phyloP scores from a whole-genome alignment of 331 rosid species.

The Quercus lobata region DNA sequence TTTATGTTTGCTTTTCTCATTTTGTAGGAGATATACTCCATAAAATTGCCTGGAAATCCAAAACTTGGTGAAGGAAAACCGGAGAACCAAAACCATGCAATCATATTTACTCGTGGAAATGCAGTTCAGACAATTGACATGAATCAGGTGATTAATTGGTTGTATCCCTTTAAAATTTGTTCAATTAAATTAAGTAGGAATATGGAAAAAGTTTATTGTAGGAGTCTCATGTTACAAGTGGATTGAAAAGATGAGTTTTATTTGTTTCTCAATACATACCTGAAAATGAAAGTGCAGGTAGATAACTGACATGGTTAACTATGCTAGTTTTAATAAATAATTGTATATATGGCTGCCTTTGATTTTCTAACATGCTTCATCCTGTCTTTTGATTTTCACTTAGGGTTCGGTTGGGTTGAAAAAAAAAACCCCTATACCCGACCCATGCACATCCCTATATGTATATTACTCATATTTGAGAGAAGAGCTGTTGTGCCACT shows the following conservation, averaged over 20 bases:
- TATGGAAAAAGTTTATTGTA: background rate
- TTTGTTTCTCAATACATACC: background rate
- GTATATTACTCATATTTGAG: no score
- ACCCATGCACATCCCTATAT: no score
- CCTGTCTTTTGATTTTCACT: background rate
- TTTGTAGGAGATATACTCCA: constrained; percentile 79
- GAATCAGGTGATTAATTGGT: constrained; percentile 67
- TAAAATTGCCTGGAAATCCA: constrained; percentile 90
- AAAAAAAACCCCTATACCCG: no score
- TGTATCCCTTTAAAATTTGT: background rate
- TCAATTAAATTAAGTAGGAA: background rate
- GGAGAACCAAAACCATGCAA: constrained; percentile 93
- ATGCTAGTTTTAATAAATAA: background rate
- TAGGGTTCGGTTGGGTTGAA: no score
- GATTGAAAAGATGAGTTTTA: background rate
- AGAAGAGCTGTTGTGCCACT: no score
- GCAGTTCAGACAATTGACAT: constrained; percentile 94
- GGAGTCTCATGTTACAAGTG: background rate
- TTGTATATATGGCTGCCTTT: background rate
- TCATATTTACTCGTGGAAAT: constrained; percentile 93
- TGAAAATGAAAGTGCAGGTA: background rate
- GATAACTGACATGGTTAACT: background rate
- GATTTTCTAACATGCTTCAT: background rate
- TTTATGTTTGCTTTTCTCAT: constrained; percentile 9
- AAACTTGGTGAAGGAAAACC: constrained; percentile 98